Evolutionary conservation across 768 basidiomycete genomes (phyloP).

Genomic region (Mycena albidolilacea): DNA sequence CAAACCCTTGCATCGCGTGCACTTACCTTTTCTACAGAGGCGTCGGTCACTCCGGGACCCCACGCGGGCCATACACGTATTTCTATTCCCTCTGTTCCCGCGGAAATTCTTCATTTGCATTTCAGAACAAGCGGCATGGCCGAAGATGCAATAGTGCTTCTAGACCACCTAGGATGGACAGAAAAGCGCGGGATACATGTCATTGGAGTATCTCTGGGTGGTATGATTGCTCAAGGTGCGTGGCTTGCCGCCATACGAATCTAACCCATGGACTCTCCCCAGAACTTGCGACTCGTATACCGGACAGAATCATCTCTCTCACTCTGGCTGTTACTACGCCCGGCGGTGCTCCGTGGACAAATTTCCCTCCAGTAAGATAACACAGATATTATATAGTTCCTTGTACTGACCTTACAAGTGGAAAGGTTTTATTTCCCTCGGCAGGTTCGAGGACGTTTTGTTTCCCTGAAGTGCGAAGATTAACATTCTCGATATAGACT

Average conservation of each 20-base stretch:
- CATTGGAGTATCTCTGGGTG: slow-evolving; percentile 84
- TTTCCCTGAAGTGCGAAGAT: neutral
- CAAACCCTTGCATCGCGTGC: neutral
- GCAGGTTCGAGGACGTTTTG: slow-evolving; percentile 45
- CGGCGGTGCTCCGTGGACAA: slow-evolving; percentile 69
- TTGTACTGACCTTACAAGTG: slow-evolving; percentile 49
- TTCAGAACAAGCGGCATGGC: slow-evolving; percentile 84
- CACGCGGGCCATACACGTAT: slow-evolving; percentile 84
- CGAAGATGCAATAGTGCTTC: slow-evolving; percentile 74
- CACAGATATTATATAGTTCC: neutral
- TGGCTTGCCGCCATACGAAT: neutral
- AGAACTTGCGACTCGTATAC: slow-evolving; percentile 81
- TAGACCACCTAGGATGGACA: slow-evolving; percentile 84
- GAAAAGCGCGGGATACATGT: slow-evolving; percentile 72
- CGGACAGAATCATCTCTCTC: slow-evolving; percentile 77
- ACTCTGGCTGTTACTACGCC: slow-evolving; percentile 80
- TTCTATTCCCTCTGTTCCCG: slow-evolving; percentile 41
- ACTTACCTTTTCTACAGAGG: slow-evolving; percentile 57
- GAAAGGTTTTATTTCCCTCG: slow-evolving; percentile 54
- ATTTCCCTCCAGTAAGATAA: slow-evolving; percentile 70
- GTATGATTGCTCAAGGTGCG: slow-evolving; percentile 87
- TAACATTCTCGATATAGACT: slow-evolving; percentile 42
- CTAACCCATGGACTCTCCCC: neutral
- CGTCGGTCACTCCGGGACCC: slow-evolving; percentile 81
- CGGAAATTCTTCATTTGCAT: neutral